Conservation (phyloP, 164 flowering plant species). For the Dillenia suffruticosa region DNA sequence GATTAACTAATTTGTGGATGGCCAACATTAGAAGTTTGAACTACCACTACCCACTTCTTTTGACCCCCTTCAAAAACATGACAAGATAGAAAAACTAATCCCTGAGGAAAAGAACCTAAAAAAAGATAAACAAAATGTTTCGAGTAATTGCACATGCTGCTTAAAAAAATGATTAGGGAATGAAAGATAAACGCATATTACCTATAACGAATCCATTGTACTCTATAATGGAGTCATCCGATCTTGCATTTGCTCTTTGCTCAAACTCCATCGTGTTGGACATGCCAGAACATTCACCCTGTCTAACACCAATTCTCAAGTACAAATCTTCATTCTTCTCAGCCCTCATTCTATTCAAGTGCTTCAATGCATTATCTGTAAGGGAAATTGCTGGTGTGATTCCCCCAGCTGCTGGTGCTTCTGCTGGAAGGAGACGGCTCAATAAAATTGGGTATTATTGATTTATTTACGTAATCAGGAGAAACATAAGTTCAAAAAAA, state of each 20-base stretch:
- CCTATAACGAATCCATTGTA: conserved; percentile 87
- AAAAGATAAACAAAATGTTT: no score
- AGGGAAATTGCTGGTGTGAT: conserved; percentile 74
- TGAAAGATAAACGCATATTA: conserved; percentile 15
- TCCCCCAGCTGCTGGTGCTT: conserved; percentile 55
- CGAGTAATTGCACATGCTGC: no score
- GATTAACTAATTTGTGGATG: no score
- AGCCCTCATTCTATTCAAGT: conserved; percentile 82
- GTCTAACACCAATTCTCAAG: conserved; percentile 93
- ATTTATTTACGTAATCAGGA: background rate
- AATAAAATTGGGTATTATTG: background rate
- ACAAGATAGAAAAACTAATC: no score
- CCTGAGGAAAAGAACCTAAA: no score
- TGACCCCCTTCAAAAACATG: no score
- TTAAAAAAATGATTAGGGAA: no score
- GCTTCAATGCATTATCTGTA: conserved; percentile 80
- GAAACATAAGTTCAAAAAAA: background rate
- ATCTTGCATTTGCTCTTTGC: conserved; percentile 60
- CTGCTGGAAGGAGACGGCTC: conserved; percentile 23
- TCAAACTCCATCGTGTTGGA: conserved; percentile 98
- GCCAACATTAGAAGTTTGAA: no score
- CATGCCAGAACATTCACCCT: conserved; percentile 99
- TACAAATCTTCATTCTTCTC: conserved; percentile 76
- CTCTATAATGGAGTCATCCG: conserved; percentile 89
- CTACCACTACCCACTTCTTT: no score